phyloP scores from a whole-genome alignment of 73 alveolate genomes.

The Tetrahymena thermophila region DNA sequence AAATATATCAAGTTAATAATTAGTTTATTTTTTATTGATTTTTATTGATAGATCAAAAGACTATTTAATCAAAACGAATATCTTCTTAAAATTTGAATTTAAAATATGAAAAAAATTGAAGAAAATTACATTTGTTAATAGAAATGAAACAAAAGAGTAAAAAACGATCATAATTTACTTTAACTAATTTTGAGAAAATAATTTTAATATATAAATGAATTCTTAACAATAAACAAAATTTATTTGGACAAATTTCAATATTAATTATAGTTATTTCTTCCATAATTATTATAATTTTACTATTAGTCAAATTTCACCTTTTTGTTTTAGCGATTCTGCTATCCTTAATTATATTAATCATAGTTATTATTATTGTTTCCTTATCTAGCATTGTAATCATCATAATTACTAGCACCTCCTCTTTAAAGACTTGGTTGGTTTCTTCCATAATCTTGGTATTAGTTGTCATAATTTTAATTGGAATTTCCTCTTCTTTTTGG shows the following conservation, averaged over 20 bases:
- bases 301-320: background rate
- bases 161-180: too few relatives aligned
- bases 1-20: too few relatives aligned
- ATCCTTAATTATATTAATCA: background rate
- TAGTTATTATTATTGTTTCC: background rate
- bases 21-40: too few relatives aligned
- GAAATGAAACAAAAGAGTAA: background rate
- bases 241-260: background rate
- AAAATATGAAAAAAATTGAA: too few relatives aligned
- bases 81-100: background rate
- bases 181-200: too few relatives aligned
- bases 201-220: too few relatives aligned
- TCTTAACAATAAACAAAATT: background rate
- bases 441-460: background rate
- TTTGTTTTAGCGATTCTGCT: background rate
- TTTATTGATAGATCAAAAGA: too few relatives aligned
- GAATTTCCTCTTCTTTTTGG: background rate
- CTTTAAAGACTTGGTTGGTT: background rate
- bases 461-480: background rate
- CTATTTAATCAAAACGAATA: too few relatives aligned
- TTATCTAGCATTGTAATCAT: background rate
- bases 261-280: background rate
- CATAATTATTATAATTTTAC: background rate
- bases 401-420: background rate
- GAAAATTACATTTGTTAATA: too few relatives aligned